Base-by-base conservation (phyloP, 371 early-diverging fungal species). In the Dichotomocladium elegans region DNA sequence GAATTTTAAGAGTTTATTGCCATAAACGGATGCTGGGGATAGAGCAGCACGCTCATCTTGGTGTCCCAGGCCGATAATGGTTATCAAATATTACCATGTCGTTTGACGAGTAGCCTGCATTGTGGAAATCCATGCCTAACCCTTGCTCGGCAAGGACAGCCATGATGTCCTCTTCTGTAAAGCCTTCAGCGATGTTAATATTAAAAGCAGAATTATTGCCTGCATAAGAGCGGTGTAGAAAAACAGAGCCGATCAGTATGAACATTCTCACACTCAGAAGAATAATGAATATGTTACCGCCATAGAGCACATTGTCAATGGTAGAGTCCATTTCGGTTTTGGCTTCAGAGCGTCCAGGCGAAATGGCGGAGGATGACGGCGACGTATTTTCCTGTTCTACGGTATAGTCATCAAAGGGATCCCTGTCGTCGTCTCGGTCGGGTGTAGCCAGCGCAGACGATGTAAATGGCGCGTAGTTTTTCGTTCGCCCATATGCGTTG, bases 391-490 rank as follows among this genome's bases (percentile, higher is more conserved):
- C n/a, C n/a, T n/a, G n/a, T 10, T 43, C 51, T n/a, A 28, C 35
- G 6, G 14, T 10, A 22, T 37, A 28, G 26, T 41, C 47, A 49
- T 68, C 69, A 31, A 68, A 68, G 1, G 69, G 69, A 42, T 68
- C 52, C 10, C 42, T 43, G 11, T 68, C 69, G 14, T 58, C 57
- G 9, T 68, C 69, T 10, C 59, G 58, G 52, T 68, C 69, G 1
- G 69, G 69, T 2, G 69, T 68, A 3, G 64, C 69, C 10, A 68
- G 41, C 1, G 61, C 58, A 0, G 69, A 68, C 1, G 69, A 64
- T 4, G 62, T 61, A 22, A 68, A 68, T 0, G 69, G 69, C 27
- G 64, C 64, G 46, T 68, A 68, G 2, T 45, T 48, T 27, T 60
- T 53, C 14, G 47, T 53, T 26, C 60, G 48, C 4, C 42, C 42